A percentile compares a stretch with the other conserved stretches of the same genome.
phyloP scores from a whole-genome alignment of 148 eudicot genomes.

The Nyssa sinensis region DNA sequence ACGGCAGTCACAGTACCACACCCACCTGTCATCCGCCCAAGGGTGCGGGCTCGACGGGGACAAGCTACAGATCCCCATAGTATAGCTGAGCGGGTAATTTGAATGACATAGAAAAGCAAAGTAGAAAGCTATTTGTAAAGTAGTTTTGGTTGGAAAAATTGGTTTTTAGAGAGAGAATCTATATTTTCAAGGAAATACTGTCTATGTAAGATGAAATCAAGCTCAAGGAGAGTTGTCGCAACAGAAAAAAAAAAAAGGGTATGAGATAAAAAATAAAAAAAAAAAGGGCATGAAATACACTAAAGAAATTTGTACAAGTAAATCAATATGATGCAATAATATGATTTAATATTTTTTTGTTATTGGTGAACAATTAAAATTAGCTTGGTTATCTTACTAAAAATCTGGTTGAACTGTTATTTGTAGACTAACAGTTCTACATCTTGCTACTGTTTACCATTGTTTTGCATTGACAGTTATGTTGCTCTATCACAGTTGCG shows the following conservation, averaged over 20 bases:
- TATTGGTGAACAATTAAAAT: not conserved
- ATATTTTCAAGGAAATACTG: not conserved
- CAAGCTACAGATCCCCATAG: slow-evolving; percentile 70
- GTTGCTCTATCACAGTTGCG: slow-evolving; percentile 38
- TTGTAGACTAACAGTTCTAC: not conserved
- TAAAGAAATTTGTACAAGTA: not conserved
- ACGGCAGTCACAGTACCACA: slow-evolving; percentile 41
- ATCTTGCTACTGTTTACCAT: not conserved
- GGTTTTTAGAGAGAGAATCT: not conserved
- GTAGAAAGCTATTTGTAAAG: not conserved
- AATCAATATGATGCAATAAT: not conserved
- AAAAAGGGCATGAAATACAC: not conserved
- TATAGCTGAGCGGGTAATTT: slow-evolving; percentile 57
- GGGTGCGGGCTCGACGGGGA: slow-evolving; percentile 58
- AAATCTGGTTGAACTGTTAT: not conserved
- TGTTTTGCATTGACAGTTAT: slow-evolving; percentile 4
- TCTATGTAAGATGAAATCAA: not conserved
- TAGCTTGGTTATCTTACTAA: slow-evolving; percentile 1
- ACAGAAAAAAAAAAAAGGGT: not conserved
- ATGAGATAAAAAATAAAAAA: not conserved
- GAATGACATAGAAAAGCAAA: not conserved
- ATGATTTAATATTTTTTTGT: not conserved
- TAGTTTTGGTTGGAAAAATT: not conserved
- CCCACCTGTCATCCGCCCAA: slow-evolving; percentile 49
- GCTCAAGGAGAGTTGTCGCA: no score